phyloP scores from a whole-genome alignment of 768 basidiomycete genomes.

The Exidia glandulosa region DNA sequence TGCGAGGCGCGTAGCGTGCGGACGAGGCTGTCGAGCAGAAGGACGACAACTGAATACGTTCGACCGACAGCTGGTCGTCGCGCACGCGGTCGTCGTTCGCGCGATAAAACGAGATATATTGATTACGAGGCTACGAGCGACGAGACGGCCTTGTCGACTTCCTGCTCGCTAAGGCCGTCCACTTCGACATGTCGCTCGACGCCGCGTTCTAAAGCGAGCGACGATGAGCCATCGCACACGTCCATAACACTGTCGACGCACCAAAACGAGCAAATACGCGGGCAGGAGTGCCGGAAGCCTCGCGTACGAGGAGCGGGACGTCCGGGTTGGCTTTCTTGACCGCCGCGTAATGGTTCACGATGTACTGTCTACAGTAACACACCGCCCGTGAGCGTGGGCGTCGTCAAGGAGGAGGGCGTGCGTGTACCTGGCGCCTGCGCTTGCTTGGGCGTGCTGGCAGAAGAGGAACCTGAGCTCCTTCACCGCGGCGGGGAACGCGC shows the following conservation, averaged over 20 bases:
- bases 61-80: too few relatives aligned
- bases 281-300: slow-evolving; percentile 69
- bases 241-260: slow-evolving; percentile 32
- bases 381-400: background rate
- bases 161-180: slow-evolving; percentile 58
- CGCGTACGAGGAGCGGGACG: slow-evolving; percentile 72
- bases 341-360: slow-evolving; percentile 57
- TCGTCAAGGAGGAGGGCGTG: background rate
- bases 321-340: slow-evolving; percentile 80
- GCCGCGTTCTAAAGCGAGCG: slow-evolving; percentile 48
- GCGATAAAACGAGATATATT: too few relatives aligned
- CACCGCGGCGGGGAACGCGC: slow-evolving; percentile 52
- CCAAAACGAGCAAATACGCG: slow-evolving; percentile 79
- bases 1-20: too few relatives aligned
- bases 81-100: too few relatives aligned
- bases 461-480: slow-evolving; percentile 72
- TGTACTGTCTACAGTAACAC: slow-evolving; percentile 60
- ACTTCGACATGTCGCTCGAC: slow-evolving; percentile 73
- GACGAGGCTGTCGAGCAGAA: too few relatives aligned
- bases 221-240: too few relatives aligned
- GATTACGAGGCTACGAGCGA: slow-evolving; percentile 40
- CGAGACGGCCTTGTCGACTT: slow-evolving; percentile 62
- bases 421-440: slow-evolving; percentile 65
- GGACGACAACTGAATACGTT: too few relatives aligned
- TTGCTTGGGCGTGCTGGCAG: slow-evolving; percentile 66